A percentile compares a stretch with the other conserved stretches of the same genome.
Conservation (phyloP, 768 basidiomycete species). For the Chalciporus sphaerocephalus region DNA sequence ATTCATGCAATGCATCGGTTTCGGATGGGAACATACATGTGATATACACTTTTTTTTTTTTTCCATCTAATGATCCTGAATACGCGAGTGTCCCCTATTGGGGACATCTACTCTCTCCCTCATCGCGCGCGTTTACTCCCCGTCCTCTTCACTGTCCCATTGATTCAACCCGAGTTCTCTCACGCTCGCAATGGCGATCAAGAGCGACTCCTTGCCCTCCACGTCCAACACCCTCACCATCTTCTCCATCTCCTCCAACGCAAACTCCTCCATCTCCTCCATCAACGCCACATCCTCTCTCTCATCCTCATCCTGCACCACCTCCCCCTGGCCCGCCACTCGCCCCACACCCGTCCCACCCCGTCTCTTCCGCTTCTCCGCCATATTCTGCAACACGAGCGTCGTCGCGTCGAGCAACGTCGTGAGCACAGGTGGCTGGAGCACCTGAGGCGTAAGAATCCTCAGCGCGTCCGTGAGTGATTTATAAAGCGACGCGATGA, state of each 20-base stretch:
- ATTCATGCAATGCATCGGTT: no score
- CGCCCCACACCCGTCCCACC: slow-evolving; percentile 17
- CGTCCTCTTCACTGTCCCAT: slow-evolving; percentile 48
- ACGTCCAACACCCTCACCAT: slow-evolving; percentile 52
- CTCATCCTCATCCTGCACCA: slow-evolving; percentile 40
- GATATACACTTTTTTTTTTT: no score
- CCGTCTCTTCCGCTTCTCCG: slow-evolving; percentile 63
- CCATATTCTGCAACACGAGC: slow-evolving; percentile 62
- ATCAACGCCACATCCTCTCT: slow-evolving; percentile 65
- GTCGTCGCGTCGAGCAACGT: slow-evolving; percentile 67
- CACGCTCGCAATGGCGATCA: slow-evolving; percentile 69
- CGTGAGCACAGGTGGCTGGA: slow-evolving; percentile 50
- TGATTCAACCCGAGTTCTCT: slow-evolving; percentile 58
- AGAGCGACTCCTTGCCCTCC: slow-evolving; percentile 47
- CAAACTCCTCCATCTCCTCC: slow-evolving; percentile 82
- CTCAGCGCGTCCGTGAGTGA: slow-evolving; percentile 59
- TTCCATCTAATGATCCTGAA: no score
- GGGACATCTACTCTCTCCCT: background rate
- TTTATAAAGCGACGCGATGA: slow-evolving; percentile 73
- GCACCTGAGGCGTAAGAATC: slow-evolving; percentile 51
- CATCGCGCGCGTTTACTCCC: slow-evolving; percentile 24
- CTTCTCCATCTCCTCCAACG: slow-evolving; percentile 74
- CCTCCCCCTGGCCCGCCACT: background rate
- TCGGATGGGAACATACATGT: no score
- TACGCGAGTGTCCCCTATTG: no score